Conservation (phyloP, 176 grass and related monocot species). For the Hyparrhenia diplandra region DNA sequence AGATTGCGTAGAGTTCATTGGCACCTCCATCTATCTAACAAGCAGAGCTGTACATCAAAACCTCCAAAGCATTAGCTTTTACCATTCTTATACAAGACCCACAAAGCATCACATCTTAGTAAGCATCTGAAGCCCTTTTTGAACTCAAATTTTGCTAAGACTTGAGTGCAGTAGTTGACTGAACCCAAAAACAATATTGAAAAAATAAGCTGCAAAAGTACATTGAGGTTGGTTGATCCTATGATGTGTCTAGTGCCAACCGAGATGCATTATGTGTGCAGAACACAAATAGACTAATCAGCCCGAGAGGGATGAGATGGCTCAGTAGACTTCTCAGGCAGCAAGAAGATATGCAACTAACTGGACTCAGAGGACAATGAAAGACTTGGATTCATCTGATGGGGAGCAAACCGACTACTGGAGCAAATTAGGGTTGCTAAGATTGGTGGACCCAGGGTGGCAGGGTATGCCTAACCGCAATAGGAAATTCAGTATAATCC, state of each 20-base stretch:
- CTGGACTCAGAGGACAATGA: background rate
- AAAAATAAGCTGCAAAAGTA: background rate
- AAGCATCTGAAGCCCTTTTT: background rate
- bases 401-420: background rate
- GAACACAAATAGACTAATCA: background rate
- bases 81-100: background rate
- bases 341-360: background rate
- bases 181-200: background rate
- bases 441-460: background rate
- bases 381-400: background rate
- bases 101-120: background rate
- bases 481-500: background rate
- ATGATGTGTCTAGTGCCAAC: background rate
- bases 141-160: background rate
- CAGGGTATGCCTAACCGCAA: background rate
- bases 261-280: background rate
- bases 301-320: background rate
- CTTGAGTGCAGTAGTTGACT: background rate
- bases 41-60: background rate
- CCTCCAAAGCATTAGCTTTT: background rate
- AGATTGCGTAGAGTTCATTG: background rate
- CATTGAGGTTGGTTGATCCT: background rate
- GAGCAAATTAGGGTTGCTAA: background rate
- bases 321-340: background rate
- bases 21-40: slow-evolving; percentile 29